Percentiles rank a stretch among this genome's conserved stretches.
Evolutionary conservation across 164 flowering plant genomes (phyloP).

Genomic region (Dillenia turbinata): DNA sequence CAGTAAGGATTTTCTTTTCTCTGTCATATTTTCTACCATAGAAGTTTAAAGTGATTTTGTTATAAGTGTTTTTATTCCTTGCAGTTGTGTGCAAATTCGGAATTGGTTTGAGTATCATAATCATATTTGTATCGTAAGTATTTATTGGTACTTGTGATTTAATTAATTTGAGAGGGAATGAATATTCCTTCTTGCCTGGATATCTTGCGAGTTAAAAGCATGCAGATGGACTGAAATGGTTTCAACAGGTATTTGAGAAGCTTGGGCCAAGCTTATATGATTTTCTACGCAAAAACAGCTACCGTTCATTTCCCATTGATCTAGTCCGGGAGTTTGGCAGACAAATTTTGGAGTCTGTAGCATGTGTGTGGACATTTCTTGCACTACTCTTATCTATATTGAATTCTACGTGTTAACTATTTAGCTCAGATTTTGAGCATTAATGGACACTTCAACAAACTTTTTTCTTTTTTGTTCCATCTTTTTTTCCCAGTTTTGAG

Average conservation of each 20-base stretch:
- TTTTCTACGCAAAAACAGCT: constrained; percentile 98
- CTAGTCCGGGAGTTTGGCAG: constrained; percentile 98
- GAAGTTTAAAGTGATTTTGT: constrained; percentile 34
- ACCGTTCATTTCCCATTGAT: constrained; percentile 95
- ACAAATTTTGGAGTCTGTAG: constrained; percentile 99
- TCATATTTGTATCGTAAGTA: constrained; percentile 99
- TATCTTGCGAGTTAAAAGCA: constrained; percentile 58
- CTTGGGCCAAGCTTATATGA: constrained; percentile 99
- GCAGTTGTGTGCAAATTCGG: constrained; percentile 99
- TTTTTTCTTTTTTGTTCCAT: background rate
- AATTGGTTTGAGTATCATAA: constrained; percentile 99
- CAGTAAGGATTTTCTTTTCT: constrained; percentile 47
- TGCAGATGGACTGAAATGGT: constrained; percentile 74
- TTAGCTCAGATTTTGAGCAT: no score
- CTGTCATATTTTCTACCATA: constrained; percentile 11
- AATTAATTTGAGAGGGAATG: constrained; percentile 39
- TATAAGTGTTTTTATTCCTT: constrained; percentile 63
- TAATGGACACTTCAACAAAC: no score
- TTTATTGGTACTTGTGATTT: constrained; percentile 43
- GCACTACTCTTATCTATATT: constrained; percentile 28
- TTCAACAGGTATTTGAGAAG: constrained; percentile 98
- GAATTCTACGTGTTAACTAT: background rate
- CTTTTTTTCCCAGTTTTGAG: background rate
- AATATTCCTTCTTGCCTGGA: constrained; percentile 31
- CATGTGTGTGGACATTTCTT: constrained; percentile 90